Base-by-base conservation (phyloP, 768 basidiomycete genomes). In the Kockovaella imperatae region DNA sequence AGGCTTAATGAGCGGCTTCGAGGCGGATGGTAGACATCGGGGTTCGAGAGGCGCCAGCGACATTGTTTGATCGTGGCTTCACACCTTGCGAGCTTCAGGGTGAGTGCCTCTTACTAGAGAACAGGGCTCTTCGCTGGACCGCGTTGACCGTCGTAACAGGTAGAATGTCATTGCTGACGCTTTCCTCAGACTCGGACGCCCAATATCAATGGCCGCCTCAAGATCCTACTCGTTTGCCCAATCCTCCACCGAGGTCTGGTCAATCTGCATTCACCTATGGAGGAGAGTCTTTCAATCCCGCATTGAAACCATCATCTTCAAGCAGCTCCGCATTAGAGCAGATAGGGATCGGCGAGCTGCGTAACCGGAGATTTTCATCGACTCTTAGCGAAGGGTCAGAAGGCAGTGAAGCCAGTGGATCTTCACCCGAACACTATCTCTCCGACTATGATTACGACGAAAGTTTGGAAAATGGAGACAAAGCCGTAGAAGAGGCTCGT, bases 201-300 rank as follows among this genome's bases (percentile, higher is more conserved):
- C 76, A 74, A 46, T 60, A 72, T 34, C 43, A 57, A 6, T 90
- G 88, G 87, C 88, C 89, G 17, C 86, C 87, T 4, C 74, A 75
- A 30, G 86, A 89, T 66, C 82, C 82, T 0, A 57, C 57, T 21
- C 60, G 63, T 43, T 45, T 59, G 29, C 51, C 54, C 17, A 58
- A 62, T 52, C 62, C 61, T 38, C 47, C 47, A 34, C 66, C 54
- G 60, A 28, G 53, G 57, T 21, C 53, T 58, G 28, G 73, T 73
- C 51, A 63, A 69, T 18, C 63, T 66, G 28, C 90, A 4, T 95
- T 89, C 83, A 87, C 87, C 13, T 93, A 86, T 62, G 81, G 83
- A 54, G 83, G 84, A 43, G 62, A 64, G 0, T 73, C 76, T 13
- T 61, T 90, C 13, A 95, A 95, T 63, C 90, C 90, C 5, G 63